A percentile compares a stretch with the other conserved stretches of the same genome.
phyloP scores from a whole-genome alignment of 176 grass and related monocot species.

The Tillandsia fasciculata region DNA sequence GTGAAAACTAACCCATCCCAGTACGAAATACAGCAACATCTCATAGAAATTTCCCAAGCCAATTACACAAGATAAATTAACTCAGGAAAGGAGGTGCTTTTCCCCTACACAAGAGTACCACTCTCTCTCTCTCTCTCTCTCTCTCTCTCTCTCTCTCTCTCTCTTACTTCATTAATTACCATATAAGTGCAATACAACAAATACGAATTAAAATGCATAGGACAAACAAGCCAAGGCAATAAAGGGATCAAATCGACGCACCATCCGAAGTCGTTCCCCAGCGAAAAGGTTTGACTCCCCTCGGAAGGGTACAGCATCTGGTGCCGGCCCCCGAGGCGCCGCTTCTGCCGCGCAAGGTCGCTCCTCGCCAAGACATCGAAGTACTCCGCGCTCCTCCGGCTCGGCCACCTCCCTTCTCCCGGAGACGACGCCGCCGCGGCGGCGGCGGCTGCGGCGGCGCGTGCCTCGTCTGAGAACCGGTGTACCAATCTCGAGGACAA shows the following conservation, averaged over 20 bases:
- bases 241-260: conserved; percentile 25
- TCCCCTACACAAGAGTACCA: neutral
- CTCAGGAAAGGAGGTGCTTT: neutral
- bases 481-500: conserved; percentile 69
- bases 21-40: neutral
- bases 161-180: neutral
- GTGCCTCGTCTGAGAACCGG: conserved; percentile 77
- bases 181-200: neutral
- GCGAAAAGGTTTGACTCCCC: conserved; percentile 37
- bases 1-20: neutral
- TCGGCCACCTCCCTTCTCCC: conserved; percentile 39
- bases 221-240: conserved; percentile 3
- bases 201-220: conserved; percentile 1
- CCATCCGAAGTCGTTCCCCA: conserved; percentile 74
- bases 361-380: conserved; percentile 54
- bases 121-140: neutral
- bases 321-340: conserved; percentile 36
- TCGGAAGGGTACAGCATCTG: conserved; percentile 53
- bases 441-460: conserved; percentile 1
- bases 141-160: neutral
- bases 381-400: conserved; percentile 57
- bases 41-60: neutral
- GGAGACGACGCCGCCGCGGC: conserved; percentile 6
- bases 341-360: conserved; percentile 62
- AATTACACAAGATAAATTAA: neutral